Conservation (phyloP, 164 flowering plant genomes). For the Hamamelis virginiana region DNA sequence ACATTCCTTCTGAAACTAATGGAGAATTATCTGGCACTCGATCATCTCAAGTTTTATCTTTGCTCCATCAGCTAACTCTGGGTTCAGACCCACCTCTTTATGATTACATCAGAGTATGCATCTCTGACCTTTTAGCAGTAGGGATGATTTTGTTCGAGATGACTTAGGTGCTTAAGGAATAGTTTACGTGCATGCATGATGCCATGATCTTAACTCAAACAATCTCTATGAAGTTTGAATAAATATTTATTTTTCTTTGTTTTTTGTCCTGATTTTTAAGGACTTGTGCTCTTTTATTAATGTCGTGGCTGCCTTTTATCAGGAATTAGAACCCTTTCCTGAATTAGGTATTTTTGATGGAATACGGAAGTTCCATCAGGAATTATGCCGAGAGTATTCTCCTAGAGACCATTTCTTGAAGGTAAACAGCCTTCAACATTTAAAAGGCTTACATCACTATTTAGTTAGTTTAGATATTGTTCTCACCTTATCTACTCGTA, state of each 20-base stretch:
- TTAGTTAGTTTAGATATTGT: background rate
- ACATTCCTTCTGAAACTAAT: slow-evolving; percentile 45
- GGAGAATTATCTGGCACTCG: slow-evolving; percentile 23
- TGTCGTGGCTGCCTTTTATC: background rate
- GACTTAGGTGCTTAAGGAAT: background rate
- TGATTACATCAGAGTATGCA: slow-evolving; percentile 64
- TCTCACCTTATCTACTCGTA: background rate
- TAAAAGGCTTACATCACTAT: background rate
- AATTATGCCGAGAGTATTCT: slow-evolving; percentile 58
- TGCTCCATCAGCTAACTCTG: slow-evolving; percentile 69
- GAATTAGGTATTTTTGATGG: slow-evolving; percentile 63
- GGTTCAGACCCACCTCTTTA: slow-evolving; percentile 71
- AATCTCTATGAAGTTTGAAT: background rate
- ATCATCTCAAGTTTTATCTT: slow-evolving; percentile 49
- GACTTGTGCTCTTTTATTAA: background rate
- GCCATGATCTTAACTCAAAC: no score
- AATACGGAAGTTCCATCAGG: slow-evolving; percentile 61
- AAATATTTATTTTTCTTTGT: slow-evolving; percentile 1
- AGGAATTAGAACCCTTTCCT: slow-evolving; percentile 94
- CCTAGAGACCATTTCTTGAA: slow-evolving; percentile 71
- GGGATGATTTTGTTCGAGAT: background rate
- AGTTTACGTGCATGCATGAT: background rate
- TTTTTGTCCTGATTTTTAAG: background rate
- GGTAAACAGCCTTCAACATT: slow-evolving; percentile 33
- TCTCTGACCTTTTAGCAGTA: slow-evolving; percentile 1